These are phyloP conservation scores for Globisporangium yorkense DNA, from an alignment of 352 stramenopile species.

Conservation along the genomic window DNA sequence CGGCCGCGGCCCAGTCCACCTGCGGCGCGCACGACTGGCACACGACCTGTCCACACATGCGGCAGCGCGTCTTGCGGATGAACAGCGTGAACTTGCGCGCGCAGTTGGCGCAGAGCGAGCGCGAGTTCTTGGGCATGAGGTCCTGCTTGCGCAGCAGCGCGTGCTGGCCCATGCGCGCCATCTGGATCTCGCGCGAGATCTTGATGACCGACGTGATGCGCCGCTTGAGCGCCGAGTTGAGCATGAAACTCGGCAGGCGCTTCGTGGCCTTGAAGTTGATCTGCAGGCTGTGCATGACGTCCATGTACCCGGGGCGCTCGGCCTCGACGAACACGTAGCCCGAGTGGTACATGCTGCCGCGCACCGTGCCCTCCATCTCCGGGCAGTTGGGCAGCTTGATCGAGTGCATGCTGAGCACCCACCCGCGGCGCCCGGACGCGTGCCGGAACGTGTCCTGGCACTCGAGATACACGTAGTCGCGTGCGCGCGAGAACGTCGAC, in stretches of 20 bases:
- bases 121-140: slow-evolving; percentile 59
- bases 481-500: slow-evolving; percentile 44
- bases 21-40: slow-evolving; percentile 65
- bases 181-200: slow-evolving; percentile 61
- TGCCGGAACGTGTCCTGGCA: slow-evolving; percentile 80
- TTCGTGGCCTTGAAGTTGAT: slow-evolving; percentile 82
- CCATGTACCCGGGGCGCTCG: slow-evolving; percentile 68
- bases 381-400: slow-evolving; percentile 75
- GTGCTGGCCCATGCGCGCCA: slow-evolving; percentile 44
- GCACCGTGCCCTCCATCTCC: slow-evolving; percentile 59
- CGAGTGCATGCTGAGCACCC: slow-evolving; percentile 80
- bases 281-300: slow-evolving; percentile 83
- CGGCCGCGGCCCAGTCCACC: slow-evolving; percentile 32
- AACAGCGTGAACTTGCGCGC: slow-evolving; percentile 68
- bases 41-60: slow-evolving; percentile 69
- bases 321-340: slow-evolving; percentile 77
- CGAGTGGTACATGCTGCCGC: slow-evolving; percentile 79
- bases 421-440: slow-evolving; percentile 54
- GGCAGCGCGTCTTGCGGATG: slow-evolving; percentile 63
- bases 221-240: slow-evolving; percentile 56
- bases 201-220: slow-evolving; percentile 61
- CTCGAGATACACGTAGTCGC: slow-evolving; percentile 73
- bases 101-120: slow-evolving; percentile 49
- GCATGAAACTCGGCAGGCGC: slow-evolving; percentile 53
- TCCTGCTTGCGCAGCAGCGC: slow-evolving; percentile 58